Evolutionary conservation across 768 basidiomycete genomes (phyloP).

Genomic region (Naganishia randhawae): DNA sequence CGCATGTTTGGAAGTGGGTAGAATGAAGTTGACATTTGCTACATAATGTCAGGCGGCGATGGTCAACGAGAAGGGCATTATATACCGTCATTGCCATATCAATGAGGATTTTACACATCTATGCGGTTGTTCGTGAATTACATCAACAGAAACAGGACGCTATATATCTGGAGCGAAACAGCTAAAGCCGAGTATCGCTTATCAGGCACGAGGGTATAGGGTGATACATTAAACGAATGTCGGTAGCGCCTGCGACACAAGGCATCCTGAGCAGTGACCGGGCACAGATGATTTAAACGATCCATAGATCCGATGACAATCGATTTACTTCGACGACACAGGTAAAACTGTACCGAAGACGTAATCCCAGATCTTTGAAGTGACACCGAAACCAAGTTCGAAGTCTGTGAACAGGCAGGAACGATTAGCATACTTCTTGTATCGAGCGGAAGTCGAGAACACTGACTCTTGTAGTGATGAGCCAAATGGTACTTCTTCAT

Average conservation of each 20-base stretch:
- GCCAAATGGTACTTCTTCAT: constrained; percentile 98
- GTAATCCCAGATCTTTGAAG: constrained; percentile 86
- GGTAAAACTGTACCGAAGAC: constrained; percentile 71
- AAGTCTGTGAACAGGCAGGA: constrained; percentile 57
- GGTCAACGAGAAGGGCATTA: background rate
- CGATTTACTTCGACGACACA: constrained; percentile 40
- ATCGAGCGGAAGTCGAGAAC: background rate
- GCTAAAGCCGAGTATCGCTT: background rate
- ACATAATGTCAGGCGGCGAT: constrained; percentile 53
- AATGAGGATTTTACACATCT: constrained; percentile 9
- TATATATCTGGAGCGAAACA: background rate
- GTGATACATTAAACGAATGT: constrained; percentile 14
- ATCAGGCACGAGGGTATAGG: background rate
- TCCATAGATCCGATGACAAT: background rate
- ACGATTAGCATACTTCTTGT: background rate
- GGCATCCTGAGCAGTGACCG: background rate
- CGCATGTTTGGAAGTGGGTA: constrained; percentile 75
- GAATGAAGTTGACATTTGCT: constrained; percentile 79
- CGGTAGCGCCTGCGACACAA: background rate
- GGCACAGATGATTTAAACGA: background rate
- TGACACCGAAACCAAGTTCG: constrained; percentile 94
- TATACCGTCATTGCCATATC: background rate
- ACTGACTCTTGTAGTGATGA: constrained; percentile 83
- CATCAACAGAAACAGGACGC: background rate
- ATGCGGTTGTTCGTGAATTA: background rate